phyloP scores from a whole-genome alignment of 2,329 filamentous ascomycete species.

The Aspergillus sp. region DNA sequence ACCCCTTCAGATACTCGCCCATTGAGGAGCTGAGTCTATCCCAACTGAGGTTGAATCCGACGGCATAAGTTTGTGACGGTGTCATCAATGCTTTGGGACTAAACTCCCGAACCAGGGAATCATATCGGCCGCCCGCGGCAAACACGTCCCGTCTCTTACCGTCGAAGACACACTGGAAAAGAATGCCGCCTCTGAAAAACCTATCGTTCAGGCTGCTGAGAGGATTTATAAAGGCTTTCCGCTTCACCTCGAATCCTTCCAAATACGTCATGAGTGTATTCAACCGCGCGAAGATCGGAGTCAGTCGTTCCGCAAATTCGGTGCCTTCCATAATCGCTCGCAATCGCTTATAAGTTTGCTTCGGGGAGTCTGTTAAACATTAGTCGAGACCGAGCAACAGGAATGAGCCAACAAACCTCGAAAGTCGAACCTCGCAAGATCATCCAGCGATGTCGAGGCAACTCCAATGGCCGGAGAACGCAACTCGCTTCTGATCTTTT shows the following conservation, averaged over 20 bases:
- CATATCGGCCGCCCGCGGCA: constrained; percentile 88
- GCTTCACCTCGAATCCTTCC: constrained; percentile 62
- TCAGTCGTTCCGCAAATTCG: constrained; percentile 42
- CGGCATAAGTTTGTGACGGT: constrained; percentile 63
- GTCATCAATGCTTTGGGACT: constrained; percentile 58
- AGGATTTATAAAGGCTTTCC: constrained; percentile 75
- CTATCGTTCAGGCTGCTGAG: constrained; percentile 82
- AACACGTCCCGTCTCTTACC: constrained; percentile 73
- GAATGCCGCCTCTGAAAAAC: constrained; percentile 74
- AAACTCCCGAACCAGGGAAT: constrained; percentile 76
- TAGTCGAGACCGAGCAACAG: constrained; percentile 44
- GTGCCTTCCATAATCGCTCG: constrained; percentile 46
- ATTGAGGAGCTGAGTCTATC: constrained; percentile 65
- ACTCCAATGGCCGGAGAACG: constrained; percentile 72
- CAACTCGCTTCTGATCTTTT: constrained; percentile 71
- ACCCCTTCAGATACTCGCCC: constrained; percentile 40
- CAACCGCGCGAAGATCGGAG: constrained; percentile 62
- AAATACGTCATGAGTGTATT: constrained; percentile 68
- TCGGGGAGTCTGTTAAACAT: constrained; percentile 55
- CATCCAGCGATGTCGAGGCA: constrained; percentile 80
- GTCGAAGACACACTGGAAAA: constrained; percentile 88
- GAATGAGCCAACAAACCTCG: constrained; percentile 50
- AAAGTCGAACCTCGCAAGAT: constrained; percentile 85
- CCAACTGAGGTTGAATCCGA: constrained; percentile 87
- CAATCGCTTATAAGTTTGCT: constrained; percentile 61